Evolutionary conservation across 352 stramenopile genomes (phyloP).

Genomic region (Plasmopara muralis): DNA sequence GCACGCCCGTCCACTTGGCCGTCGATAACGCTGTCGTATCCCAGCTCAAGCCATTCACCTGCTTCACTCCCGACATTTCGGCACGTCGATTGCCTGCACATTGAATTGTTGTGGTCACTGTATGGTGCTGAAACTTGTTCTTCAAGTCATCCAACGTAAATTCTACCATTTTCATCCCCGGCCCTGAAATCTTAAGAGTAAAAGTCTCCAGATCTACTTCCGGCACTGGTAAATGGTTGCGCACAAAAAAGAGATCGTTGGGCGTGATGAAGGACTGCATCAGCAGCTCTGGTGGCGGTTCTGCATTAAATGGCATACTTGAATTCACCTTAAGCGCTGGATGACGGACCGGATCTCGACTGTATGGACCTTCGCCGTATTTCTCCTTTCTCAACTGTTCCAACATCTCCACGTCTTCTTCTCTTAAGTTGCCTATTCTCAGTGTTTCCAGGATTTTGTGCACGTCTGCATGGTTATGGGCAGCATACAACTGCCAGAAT

Average conservation of each 20-base stretch:
- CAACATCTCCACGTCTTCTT: conserved; percentile 84
- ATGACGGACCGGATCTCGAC: conserved; percentile 85
- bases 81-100: conserved; percentile 95
- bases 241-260: conserved; percentile 95
- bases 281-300: conserved; percentile 89
- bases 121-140: conserved; percentile 88
- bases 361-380: conserved; percentile 90
- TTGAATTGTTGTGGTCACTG: conserved; percentile 92
- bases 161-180: conserved; percentile 45
- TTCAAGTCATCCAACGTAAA: conserved; percentile 88
- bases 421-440: conserved; percentile 84
- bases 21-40: conserved; percentile 90
- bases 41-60: conserved; percentile 81
- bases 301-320: conserved; percentile 93
- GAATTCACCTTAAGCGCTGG: conserved; percentile 89
- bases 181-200: conserved; percentile 58
- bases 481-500: conserved; percentile 95
- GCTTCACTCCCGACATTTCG: conserved; percentile 90
- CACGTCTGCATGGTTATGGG: conserved; percentile 92
- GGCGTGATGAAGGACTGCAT: conserved; percentile 94
- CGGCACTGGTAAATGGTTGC: conserved; percentile 97
- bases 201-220: conserved; percentile 62
- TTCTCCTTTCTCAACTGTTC: conserved; percentile 75
- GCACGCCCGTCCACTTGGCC: conserved; percentile 92
- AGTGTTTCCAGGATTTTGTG: conserved; percentile 89